Percentiles rank a stretch among this genome's conserved stretches.
These are phyloP conservation scores for Pholiota molesta DNA, from an alignment of 768 basidiomycete genomes.

Conservation along the genomic window DNA sequence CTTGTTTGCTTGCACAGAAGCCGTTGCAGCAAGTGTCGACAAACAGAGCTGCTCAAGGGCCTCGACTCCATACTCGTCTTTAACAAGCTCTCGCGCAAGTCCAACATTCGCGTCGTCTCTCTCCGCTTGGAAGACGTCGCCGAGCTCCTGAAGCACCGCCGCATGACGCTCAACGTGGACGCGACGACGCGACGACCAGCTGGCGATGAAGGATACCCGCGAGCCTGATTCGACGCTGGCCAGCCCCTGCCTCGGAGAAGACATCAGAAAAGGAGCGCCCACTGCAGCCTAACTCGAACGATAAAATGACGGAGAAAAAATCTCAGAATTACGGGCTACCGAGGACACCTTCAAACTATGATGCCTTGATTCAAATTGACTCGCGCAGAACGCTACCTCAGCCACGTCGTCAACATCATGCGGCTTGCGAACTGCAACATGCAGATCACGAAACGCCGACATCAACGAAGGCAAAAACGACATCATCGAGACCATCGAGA, in stretches of 20 bases:
- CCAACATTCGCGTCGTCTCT: conserved; percentile 78
- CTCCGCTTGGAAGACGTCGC: conserved; percentile 79
- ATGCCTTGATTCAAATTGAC: no score
- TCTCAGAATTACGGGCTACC: no score
- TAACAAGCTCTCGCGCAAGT: conserved; percentile 79
- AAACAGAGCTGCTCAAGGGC: conserved; percentile 77
- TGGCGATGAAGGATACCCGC: conserved; percentile 70
- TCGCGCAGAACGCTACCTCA: no score
- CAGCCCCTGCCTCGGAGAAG: conserved; percentile 26
- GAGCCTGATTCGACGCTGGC: conserved; percentile 43
- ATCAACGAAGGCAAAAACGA: no score
- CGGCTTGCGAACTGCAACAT: no score
- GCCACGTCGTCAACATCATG: no score
- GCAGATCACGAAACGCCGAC: no score
- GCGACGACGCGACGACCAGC: conserved; percentile 47
- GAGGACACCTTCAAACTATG: no score
- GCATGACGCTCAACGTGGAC: conserved; percentile 76
- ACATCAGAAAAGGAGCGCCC: conserved; percentile 26
- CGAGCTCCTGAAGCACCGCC: conserved; percentile 58
- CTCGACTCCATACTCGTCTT: conserved; percentile 88
- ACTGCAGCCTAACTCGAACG: neutral
- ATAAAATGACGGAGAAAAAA: neutral
- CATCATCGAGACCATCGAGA: no score
- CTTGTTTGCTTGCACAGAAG: no score
- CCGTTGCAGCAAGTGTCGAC: no score